These are phyloP conservation scores for Komagataella populi DNA, from an alignment of 805 yeast species.

Conservation along the genomic window DNA sequence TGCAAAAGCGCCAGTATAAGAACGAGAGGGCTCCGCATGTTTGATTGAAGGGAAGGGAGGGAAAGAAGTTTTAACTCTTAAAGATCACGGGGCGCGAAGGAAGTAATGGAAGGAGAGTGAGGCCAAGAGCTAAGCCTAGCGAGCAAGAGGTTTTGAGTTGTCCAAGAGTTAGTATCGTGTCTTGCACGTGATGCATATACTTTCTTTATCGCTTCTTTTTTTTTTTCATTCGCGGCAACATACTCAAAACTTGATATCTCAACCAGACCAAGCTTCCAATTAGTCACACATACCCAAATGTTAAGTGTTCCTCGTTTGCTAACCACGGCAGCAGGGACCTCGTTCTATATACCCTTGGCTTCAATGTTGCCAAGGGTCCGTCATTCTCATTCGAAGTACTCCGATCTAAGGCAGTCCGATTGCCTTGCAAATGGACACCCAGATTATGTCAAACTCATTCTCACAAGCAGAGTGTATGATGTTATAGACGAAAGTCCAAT, in stretches of 20 bases:
- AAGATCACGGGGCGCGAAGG: not conserved
- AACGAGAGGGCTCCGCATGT: not conserved
- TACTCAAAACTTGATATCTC: not conserved
- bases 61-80: not conserved
- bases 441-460: conserved; percentile 83
- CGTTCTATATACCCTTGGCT: not conserved
- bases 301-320: not conserved
- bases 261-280: not conserved
- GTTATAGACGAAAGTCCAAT: conserved; percentile 87
- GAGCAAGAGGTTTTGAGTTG: not conserved
- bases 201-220: not conserved
- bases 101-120: not conserved
- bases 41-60: not conserved
- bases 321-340: not conserved
- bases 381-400: not conserved
- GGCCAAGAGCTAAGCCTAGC: not conserved
- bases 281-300: not conserved
- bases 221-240: not conserved
- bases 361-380: not conserved
- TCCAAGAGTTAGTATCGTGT: not conserved
- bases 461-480: conserved; percentile 90
- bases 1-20: not conserved
- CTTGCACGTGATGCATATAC: not conserved
- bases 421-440: conserved; percentile 54
- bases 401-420: conserved; percentile 28